phyloP scores from a whole-genome alignment of 2,329 filamentous ascomycete genomes.

The Tympanopsis confertula region DNA sequence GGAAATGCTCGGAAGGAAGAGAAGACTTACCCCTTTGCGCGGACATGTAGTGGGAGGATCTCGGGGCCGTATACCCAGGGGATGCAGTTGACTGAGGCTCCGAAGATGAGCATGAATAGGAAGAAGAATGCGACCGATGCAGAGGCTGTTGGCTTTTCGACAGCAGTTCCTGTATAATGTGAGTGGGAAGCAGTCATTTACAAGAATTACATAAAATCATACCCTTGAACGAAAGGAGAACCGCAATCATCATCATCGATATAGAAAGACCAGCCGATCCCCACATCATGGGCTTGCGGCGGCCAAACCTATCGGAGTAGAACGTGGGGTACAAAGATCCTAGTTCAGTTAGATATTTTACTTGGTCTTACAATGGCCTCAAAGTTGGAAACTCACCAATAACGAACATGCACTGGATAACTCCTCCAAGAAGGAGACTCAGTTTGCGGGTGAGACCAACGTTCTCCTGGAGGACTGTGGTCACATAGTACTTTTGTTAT shows the following conservation, averaged over 20 bases:
- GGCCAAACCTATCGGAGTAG: constrained; percentile 21
- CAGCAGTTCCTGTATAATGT: constrained; percentile 1
- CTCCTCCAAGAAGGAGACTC: constrained; percentile 5
- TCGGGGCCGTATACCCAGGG: constrained; percentile 25
- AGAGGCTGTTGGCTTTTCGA: constrained; percentile 8
- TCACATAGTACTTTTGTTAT: constrained; percentile 10
- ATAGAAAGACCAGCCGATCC: constrained; percentile 18
- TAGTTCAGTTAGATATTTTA: constrained; percentile 6
- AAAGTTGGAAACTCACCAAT: background rate
- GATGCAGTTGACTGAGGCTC: constrained; percentile 17
- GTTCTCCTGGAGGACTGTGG: constrained; percentile 6
- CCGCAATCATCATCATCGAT: constrained; percentile 24
- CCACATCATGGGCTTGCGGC: constrained; percentile 29
- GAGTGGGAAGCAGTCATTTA: background rate
- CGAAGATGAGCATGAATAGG: constrained; percentile 18
- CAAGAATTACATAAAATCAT: background rate
- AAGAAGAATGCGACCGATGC: constrained; percentile 24
- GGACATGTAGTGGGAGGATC: constrained; percentile 17
- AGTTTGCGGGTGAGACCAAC: constrained; percentile 3
- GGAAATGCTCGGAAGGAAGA: constrained; percentile 20
- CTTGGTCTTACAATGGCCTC: background rate
- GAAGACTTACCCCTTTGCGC: constrained; percentile 19
- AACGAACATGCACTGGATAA: constrained; percentile 8
- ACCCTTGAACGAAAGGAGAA: constrained; percentile 13
- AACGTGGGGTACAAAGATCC: constrained; percentile 20